Conservation (phyloP, 805 yeast species). For the Torulaspora delbrueckii region DNA sequence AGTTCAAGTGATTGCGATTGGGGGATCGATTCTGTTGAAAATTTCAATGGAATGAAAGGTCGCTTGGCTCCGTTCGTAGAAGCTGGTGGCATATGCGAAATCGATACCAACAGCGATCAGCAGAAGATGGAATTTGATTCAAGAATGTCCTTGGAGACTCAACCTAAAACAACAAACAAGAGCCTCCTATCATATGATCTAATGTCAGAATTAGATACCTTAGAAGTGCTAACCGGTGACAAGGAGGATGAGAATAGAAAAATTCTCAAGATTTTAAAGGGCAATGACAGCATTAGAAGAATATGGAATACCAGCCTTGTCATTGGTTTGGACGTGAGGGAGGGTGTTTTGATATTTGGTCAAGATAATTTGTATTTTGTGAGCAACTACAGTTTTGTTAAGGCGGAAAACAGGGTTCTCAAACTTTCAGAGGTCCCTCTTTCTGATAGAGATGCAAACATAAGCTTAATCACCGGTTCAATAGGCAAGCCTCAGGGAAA, state of each 20-base stretch:
- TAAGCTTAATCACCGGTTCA: conserved; percentile 53
- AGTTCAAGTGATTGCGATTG: conserved; percentile 33
- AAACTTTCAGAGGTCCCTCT: conserved; percentile 63
- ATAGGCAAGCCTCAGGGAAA: conserved; percentile 17
- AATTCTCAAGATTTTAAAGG: conserved; percentile 60
- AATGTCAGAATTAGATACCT: conserved; percentile 39
- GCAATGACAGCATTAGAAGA: conserved; percentile 66
- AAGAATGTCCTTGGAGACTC: conserved; percentile 10
- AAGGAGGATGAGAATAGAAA: conserved; percentile 70
- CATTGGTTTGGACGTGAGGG: conserved; percentile 69
- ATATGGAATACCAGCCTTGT: conserved; percentile 74
- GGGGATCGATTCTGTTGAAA: conserved; percentile 65
- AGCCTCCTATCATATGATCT: conserved; percentile 41
- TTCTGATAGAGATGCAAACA: conserved; percentile 59
- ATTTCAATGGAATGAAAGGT: conserved; percentile 60
- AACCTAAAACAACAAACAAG: conserved; percentile 11
- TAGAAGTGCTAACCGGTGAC: conserved; percentile 25
- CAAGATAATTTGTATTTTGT: conserved; percentile 59
- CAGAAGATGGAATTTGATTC: background rate
- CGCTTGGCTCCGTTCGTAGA: conserved; percentile 51
- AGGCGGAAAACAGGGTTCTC: conserved; percentile 49
- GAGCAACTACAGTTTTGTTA: conserved; percentile 55
- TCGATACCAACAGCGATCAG: background rate
- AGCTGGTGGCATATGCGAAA: conserved; percentile 21
- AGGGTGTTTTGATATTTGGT: conserved; percentile 71